A percentile compares a stretch with the other conserved stretches of the same genome.
These are phyloP conservation scores for Zymoseptoria crescenta DNA, from an alignment of 2,329 filamentous ascomycete genomes.

Conservation along the genomic window DNA sequence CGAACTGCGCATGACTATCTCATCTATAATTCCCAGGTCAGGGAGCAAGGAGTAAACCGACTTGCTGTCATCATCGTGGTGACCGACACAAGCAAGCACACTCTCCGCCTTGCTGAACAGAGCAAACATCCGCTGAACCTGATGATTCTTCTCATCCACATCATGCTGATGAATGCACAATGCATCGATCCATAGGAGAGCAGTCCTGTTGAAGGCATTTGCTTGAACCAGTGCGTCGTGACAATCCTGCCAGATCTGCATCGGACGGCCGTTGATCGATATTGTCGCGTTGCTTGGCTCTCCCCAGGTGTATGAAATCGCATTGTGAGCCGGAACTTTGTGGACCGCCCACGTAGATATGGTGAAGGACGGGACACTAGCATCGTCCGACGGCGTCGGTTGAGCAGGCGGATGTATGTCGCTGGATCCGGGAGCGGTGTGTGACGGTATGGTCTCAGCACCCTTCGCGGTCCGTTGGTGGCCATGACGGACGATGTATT, in stretches of 20 bases:
- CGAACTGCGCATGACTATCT: no score
- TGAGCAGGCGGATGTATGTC: neutral
- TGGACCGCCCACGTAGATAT: neutral
- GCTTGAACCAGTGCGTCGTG: constrained; percentile 1
- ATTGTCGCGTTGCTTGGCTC: neutral
- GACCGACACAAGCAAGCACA: constrained; percentile 1
- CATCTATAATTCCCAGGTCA: no score
- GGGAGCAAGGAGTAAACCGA: neutral
- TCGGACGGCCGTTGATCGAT: neutral
- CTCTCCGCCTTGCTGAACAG: neutral
- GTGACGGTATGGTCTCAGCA: no score
- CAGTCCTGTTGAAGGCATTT: neutral
- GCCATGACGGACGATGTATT: no score
- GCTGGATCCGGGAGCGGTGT: neutral
- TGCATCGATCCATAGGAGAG: constrained; percentile 1
- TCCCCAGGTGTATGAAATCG: constrained; percentile 8
- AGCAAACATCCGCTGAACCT: constrained; percentile 2
- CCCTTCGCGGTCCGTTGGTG: no score
- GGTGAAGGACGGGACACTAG: neutral
- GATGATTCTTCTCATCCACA: neutral
- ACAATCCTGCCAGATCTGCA: neutral
- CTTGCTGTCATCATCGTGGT: neutral
- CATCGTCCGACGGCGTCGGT: neutral
- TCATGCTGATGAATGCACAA: constrained; percentile 3
- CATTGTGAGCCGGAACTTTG: constrained; percentile 4